Evolutionary conservation across 2,329 filamentous ascomycete species (phyloP), one percentile per base, ranked within the genome.

Genomic region (Verticillium klebahnii): DNA sequence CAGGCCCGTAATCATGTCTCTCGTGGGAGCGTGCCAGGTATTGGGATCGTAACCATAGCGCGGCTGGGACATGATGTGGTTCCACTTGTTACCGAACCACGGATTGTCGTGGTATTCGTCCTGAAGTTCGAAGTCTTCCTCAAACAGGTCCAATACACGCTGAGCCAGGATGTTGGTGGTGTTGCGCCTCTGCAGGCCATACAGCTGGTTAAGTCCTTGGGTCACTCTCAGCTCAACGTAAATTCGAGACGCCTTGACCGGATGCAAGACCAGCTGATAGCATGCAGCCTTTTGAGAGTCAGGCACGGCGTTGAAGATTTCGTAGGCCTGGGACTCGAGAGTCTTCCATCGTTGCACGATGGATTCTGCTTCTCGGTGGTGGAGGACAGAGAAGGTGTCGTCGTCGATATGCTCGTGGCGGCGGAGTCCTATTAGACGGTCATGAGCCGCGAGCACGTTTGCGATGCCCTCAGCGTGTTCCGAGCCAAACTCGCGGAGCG

Each of bases 181-280:
- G 66, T 82, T 87, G 17, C 85, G 78, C 59, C 84, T 78, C 71
- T 88, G 85, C 1, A 74, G 70, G 0, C 81, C 84, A 61, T 84
- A 85, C 5, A 84, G 73, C 31, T 81, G 78, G 64, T 89, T 87
- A 37, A 71, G 75, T 1, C 75, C 80, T 17, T 74, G 73, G 1
- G 73, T 78, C 14, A 82, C 77, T 59, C 77, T 78, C 34, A 82
- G 78, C 50, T 80, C 76, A 19, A 80, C 78, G 62, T 83, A 82
- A 39, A 83, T 82, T n/a, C 80, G 77, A 2, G 80, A 84, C 2
- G 85, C 85, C 39, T 83, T 80, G 56, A 85, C 79, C 0, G 86
- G 85, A 60, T 89, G 85, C 6, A 87, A 76, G 9, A 89, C 77
- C 62, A 86, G 80, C 66, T 89, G 80, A 69, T 86, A 89, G 66